These are phyloP conservation scores for Colletotrichum sp. DNA, from an alignment of 2,329 filamentous ascomycete genomes.

Conservation along the genomic window DNA sequence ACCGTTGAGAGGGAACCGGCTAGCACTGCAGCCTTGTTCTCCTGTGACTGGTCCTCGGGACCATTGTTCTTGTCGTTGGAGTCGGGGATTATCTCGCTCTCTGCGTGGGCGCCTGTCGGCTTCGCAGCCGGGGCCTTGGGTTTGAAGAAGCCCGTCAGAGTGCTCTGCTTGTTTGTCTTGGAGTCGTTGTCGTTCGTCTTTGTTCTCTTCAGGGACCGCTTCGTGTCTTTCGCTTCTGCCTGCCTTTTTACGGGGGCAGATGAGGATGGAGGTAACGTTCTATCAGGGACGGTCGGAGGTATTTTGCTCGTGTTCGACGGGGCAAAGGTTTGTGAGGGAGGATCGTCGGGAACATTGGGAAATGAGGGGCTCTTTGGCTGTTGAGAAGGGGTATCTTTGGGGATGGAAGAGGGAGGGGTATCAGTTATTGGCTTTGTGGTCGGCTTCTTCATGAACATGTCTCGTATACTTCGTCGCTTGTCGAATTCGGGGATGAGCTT, in stretches of 20 bases:
- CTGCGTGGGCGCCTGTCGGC: not conserved
- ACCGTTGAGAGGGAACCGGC: not conserved
- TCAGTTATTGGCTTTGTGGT: slow-evolving; percentile 20
- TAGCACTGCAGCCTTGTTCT: not conserved
- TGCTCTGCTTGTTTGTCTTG: slow-evolving; percentile 52
- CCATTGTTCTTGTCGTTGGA: not conserved
- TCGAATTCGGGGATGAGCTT: slow-evolving; percentile 89
- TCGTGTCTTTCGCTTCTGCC: slow-evolving; percentile 23
- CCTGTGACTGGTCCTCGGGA: not conserved
- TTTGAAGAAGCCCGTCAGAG: slow-evolving; percentile 82
- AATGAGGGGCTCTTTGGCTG: not conserved
- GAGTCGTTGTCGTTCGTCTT: slow-evolving; percentile 28
- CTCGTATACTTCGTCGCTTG: slow-evolving; percentile 82
- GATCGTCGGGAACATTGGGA: not conserved
- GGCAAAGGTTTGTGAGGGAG: not conserved
- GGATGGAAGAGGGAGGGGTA: not conserved
- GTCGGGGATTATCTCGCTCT: not conserved
- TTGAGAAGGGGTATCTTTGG: not conserved
- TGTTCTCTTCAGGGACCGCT: slow-evolving; percentile 39
- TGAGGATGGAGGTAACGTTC: not conserved
- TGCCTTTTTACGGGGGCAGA: slow-evolving; percentile 22
- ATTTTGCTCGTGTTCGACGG: not conserved
- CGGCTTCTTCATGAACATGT: slow-evolving; percentile 81
- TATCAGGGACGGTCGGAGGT: not conserved
- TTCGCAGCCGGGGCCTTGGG: slow-evolving; percentile 44